phyloP scores from a whole-genome alignment of 2,329 filamentous ascomycete genomes.

The Paecilomyces sp. region DNA sequence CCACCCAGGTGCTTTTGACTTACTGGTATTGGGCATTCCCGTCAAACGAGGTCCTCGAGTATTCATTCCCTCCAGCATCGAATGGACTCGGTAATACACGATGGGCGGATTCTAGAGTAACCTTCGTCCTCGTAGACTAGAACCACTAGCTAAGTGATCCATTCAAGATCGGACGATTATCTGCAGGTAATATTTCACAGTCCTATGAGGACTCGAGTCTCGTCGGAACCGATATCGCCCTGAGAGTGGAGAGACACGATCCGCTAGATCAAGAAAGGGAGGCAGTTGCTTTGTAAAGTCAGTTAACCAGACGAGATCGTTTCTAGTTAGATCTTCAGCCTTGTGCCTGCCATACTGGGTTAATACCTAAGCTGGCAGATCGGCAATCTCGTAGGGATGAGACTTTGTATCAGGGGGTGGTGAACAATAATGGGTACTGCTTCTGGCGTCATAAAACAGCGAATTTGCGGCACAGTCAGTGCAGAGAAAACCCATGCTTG shows the following conservation, averaged over 20 bases:
- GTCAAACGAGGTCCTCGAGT: background rate
- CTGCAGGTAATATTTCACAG: background rate
- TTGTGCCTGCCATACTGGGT: background rate
- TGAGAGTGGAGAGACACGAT: background rate
- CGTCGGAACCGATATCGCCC: background rate
- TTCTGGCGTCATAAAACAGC: background rate
- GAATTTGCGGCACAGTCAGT: background rate
- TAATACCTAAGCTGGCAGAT: background rate
- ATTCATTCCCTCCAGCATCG: background rate
- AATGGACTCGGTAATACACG: background rate
- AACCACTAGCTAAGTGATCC: background rate
- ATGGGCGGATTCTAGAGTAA: background rate
- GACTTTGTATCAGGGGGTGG: too few relatives aligned
- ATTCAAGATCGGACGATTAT: background rate
- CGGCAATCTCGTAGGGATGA: too few relatives aligned
- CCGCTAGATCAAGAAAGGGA: background rate
- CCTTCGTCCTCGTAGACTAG: background rate
- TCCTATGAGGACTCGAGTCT: background rate
- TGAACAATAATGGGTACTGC: background rate
- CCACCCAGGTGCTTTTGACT: background rate
- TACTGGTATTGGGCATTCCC: background rate
- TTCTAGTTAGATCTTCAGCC: background rate
- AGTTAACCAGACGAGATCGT: background rate
- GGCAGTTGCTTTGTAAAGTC: too few relatives aligned
- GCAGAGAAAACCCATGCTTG: background rate